Conservation (phyloP, 306 rosid species). For the Vachellia pachyceras region DNA sequence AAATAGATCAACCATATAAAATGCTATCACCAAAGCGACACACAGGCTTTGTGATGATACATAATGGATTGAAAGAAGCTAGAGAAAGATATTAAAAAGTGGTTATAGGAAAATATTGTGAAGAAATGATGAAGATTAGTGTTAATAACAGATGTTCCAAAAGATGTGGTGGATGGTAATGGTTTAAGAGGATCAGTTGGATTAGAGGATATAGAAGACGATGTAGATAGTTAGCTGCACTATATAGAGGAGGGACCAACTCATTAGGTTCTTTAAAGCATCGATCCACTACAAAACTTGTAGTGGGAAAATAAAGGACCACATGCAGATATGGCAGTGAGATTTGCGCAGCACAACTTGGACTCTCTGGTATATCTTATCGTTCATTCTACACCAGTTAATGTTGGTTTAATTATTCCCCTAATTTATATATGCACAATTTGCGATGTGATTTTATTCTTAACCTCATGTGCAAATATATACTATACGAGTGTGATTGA, state of each 20-base stretch:
- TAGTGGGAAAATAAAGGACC: conserved; percentile 52
- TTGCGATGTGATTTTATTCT: background rate
- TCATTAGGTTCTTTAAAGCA: conserved; percentile 87
- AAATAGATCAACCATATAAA: too few relatives aligned
- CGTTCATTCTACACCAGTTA: conserved; percentile 11
- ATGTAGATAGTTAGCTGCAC: conserved; percentile 29
- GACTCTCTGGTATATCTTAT: conserved; percentile 1
- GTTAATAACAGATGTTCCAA: conserved; percentile 33
- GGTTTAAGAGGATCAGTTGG: conserved; percentile 41
- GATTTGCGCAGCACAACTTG: conserved; percentile 66
- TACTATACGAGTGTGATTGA: too few relatives aligned
- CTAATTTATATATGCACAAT: conserved; percentile 13
- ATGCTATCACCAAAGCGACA: too few relatives aligned
- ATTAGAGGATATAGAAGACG: conserved; percentile 40
- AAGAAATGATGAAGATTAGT: conserved; percentile 39
- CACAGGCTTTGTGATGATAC: background rate
- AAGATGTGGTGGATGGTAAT: conserved; percentile 60
- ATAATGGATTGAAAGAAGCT: background rate
- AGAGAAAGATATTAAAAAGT: background rate
- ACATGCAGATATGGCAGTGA: conserved; percentile 65
- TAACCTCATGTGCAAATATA: too few relatives aligned
- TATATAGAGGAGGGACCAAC: conserved; percentile 80
- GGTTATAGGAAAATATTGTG: conserved; percentile 1
- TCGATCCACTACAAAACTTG: conserved; percentile 51
- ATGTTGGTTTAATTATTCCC: conserved; percentile 10